A percentile compares a stretch with the other conserved stretches of the same genome.
phyloP scores from a whole-genome alignment of 176 grass and related monocot species.

The Oryza glaberrima region DNA sequence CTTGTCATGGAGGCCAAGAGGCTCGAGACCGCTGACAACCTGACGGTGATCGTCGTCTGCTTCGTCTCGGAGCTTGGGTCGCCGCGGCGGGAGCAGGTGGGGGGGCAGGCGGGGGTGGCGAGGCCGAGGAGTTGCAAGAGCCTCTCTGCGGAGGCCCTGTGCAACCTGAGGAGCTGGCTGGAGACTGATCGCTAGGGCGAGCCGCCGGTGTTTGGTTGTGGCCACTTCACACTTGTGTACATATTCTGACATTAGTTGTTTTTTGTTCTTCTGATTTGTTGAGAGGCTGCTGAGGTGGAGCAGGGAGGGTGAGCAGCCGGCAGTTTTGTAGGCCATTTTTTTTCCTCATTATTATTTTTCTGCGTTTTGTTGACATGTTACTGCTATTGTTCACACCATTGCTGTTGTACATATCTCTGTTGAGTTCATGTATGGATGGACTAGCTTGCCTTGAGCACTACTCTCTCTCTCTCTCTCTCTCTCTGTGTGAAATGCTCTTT shows the following conservation, averaged over 20 bases:
- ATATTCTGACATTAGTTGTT: constrained; percentile 54
- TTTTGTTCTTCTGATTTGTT: constrained; percentile 41
- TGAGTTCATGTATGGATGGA: constrained; percentile 4
- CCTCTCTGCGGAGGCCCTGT: constrained; percentile 62
- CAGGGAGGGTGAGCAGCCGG: constrained; percentile 35
- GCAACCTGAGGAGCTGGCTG: constrained; percentile 71
- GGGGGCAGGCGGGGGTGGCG: neutral
- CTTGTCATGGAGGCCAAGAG: constrained; percentile 67
- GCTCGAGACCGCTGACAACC: constrained; percentile 68
- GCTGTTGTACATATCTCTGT: constrained; percentile 46
- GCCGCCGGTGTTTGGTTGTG: neutral
- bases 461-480: neutral
- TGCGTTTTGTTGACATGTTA: neutral
- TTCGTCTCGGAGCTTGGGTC: constrained; percentile 48
- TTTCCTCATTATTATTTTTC: neutral
- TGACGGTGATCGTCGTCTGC: constrained; percentile 72
- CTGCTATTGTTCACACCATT: constrained; percentile 33
- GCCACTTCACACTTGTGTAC: constrained; percentile 36
- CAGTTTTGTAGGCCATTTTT: constrained; percentile 64
- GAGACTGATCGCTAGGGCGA: constrained; percentile 33
- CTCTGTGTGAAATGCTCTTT: neutral
- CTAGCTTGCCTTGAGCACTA: neutral
- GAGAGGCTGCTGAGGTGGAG: constrained; percentile 37
- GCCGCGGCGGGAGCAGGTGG: neutral
- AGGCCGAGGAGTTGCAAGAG: constrained; percentile 65